phyloP scores from a whole-genome alignment of 768 basidiomycete genomes.

The Sarcomyxa edulis region DNA sequence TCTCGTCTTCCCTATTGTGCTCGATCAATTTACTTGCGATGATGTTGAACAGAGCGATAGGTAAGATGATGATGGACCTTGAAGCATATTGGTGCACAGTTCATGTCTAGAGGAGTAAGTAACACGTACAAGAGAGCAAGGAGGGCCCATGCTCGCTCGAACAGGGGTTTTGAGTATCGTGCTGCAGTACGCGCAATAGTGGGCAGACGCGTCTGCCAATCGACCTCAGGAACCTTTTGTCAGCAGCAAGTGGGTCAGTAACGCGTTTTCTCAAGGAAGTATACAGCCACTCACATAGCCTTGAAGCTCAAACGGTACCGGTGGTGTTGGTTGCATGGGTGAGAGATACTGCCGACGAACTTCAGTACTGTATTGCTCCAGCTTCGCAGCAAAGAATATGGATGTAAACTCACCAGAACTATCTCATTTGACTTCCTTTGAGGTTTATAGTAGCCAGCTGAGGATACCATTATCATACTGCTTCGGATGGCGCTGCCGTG shows the following conservation, averaged over 20 bases:
- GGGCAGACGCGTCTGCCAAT: conserved; percentile 38
- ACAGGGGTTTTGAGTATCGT: conserved; percentile 34
- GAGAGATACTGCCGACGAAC: too few relatives aligned
- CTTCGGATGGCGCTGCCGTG: too few relatives aligned
- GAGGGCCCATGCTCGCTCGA: conserved; percentile 38
- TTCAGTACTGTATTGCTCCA: too few relatives aligned
- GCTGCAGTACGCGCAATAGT: conserved; percentile 28
- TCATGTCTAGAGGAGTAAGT: neutral
- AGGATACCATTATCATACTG: too few relatives aligned
- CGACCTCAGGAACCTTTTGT: conserved; percentile 32
- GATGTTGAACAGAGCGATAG: conserved; percentile 31
- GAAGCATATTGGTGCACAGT: neutral
- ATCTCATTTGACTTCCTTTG: too few relatives aligned
- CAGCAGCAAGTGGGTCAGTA: neutral
- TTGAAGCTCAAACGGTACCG: conserved; percentile 31
- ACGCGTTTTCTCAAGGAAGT: neutral
- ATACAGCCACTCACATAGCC: conserved; percentile 28
- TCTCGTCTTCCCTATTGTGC: conserved; percentile 8
- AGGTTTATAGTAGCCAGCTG: too few relatives aligned
- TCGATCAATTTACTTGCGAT: conserved; percentile 23
- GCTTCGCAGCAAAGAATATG: too few relatives aligned
- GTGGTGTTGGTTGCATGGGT: conserved; percentile 19
- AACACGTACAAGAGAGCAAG: conserved; percentile 33
- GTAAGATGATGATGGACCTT: conserved; percentile 34
- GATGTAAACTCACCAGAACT: too few relatives aligned